These are phyloP conservation scores for Flueggea neowawraea DNA, from an alignment of 441 rosid species.

Conservation along the genomic window DNA sequence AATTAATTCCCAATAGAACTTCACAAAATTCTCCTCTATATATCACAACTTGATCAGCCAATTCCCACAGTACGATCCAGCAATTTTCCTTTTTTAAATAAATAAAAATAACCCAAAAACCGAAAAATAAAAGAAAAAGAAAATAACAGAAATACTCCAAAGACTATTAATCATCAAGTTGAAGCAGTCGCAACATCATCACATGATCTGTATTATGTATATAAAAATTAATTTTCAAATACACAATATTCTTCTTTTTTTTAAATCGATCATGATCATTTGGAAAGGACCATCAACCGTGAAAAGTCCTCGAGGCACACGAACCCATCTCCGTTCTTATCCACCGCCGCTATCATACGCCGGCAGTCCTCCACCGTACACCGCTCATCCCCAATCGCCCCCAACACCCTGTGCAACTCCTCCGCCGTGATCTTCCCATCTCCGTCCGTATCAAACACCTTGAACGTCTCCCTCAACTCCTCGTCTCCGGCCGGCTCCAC, in stretches of 20 bases:
- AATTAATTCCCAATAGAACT: too few relatives aligned
- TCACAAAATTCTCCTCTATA: too few relatives aligned
- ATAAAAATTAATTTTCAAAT: background rate
- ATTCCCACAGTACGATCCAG: too few relatives aligned
- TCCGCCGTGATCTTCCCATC: conserved; percentile 86
- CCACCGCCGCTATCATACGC: conserved; percentile 84
- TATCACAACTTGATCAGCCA: too few relatives aligned
- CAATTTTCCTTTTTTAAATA: too few relatives aligned
- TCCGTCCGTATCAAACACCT: conserved; percentile 70
- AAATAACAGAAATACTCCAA: too few relatives aligned
- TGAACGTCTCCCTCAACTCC: conserved; percentile 69
- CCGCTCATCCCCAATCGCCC: conserved; percentile 53
- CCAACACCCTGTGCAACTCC: conserved; percentile 51
- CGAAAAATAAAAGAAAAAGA: too few relatives aligned
- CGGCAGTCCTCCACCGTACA: conserved; percentile 86
- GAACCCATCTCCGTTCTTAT: conserved; percentile 69
- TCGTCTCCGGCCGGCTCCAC: conserved; percentile 42
- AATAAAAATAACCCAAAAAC: too few relatives aligned
- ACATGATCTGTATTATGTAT: too few relatives aligned
- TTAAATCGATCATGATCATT: conserved; percentile 22
- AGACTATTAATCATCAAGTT: too few relatives aligned
- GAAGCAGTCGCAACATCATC: too few relatives aligned
- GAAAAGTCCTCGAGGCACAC: conserved; percentile 86
- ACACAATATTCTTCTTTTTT: background rate
- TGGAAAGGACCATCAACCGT: conserved; percentile 67